phyloP scores from a whole-genome alignment of 2,329 filamentous ascomycete species.

The Ceratocystis destructans region DNA sequence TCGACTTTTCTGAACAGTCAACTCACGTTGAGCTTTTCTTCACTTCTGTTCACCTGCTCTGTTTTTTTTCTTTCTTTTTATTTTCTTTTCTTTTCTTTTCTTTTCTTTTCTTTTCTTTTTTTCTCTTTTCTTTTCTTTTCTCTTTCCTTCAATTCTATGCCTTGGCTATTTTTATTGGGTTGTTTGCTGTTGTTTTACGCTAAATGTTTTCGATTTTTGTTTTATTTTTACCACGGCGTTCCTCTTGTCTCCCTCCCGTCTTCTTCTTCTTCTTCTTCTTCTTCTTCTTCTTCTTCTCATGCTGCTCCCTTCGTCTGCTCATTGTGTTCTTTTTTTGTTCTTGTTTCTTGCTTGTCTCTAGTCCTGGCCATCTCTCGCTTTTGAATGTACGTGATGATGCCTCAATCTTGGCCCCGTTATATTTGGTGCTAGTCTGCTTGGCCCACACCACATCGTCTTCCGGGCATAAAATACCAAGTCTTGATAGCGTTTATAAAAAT shows the following conservation, averaged over 20 bases:
- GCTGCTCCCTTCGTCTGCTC: background rate
- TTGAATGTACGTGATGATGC: too few species aligned
- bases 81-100: background rate
- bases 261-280: background rate
- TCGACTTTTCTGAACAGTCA: background rate
- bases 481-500: too few species aligned
- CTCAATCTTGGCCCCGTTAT: background rate
- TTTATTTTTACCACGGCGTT: background rate
- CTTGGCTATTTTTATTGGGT: background rate
- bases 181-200: background rate
- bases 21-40: background rate
- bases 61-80: background rate
- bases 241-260: background rate
- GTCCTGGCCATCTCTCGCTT: too few species aligned
- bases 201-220: background rate
- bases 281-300: background rate
- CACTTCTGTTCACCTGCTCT: background rate
- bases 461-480: too few species aligned
- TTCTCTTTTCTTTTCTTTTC: background rate
- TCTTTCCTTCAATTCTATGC: background rate
- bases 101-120: background rate
- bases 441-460: too few species aligned
- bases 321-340: background rate
- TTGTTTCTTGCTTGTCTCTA: background rate
- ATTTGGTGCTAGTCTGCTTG: too few species aligned